phyloP scores from a whole-genome alignment of 345 rosid species.

The Jatropha curcas region DNA sequence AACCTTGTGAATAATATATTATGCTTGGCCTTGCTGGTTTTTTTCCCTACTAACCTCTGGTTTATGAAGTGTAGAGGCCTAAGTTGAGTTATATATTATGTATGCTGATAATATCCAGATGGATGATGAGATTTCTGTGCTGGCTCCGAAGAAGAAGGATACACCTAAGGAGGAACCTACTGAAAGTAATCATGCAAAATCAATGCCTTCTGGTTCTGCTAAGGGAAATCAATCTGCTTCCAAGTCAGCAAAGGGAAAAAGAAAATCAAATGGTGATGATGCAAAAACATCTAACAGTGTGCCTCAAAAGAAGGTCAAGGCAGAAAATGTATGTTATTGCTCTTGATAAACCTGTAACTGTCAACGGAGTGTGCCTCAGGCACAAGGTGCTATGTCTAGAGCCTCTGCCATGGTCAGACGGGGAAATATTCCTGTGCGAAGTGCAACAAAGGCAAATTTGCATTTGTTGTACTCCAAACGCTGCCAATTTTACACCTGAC shows the following conservation, averaged over 20 bases:
- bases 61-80: not conserved
- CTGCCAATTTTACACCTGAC: too few relatives aligned
- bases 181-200: constrained; percentile 68
- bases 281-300: constrained; percentile 59
- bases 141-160: constrained; percentile 69
- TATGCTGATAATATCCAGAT: constrained; percentile 26
- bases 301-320: constrained; percentile 75
- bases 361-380: too few relatives aligned
- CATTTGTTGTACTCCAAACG: too few relatives aligned
- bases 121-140: constrained; percentile 64
- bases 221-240: constrained; percentile 70
- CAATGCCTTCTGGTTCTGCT: constrained; percentile 56
- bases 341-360: constrained; percentile 10
- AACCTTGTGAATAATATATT: not conserved
- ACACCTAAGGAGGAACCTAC: constrained; percentile 70
- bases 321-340: constrained; percentile 65
- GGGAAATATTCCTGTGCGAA: too few relatives aligned
- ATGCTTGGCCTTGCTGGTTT: not conserved
- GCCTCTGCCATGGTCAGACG: too few relatives aligned
- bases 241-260: constrained; percentile 79
- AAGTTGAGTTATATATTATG: not conserved
- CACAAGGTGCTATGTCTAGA: too few relatives aligned
- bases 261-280: constrained; percentile 75
- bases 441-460: too few relatives aligned
- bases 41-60: not conserved